These are phyloP conservation scores for Aechmea fasciata DNA, from an alignment of 176 grass and related monocot species.

Conservation along the genomic window DNA sequence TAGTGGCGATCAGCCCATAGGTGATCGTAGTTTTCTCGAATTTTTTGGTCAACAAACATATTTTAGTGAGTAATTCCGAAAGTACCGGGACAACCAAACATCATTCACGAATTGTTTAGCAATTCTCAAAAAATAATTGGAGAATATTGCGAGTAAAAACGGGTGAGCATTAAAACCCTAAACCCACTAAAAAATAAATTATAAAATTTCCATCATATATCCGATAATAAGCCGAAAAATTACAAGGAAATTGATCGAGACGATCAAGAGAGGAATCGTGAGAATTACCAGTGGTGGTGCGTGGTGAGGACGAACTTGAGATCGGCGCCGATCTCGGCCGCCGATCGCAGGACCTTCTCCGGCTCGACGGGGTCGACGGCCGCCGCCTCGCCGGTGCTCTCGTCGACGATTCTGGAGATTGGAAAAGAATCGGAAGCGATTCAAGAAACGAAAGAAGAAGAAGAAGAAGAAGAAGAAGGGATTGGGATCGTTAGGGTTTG, in stretches of 20 bases:
- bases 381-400: conserved; percentile 62
- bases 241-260: neutral
- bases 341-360: conserved; percentile 53
- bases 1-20: no score
- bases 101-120: no score
- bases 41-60: no score
- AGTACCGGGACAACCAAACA: no score
- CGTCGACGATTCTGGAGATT: conserved; percentile 60
- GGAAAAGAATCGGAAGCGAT: neutral
- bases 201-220: neutral
- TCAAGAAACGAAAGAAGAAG: neutral
- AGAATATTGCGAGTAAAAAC: neutral
- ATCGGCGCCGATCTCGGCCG: conserved; percentile 48
- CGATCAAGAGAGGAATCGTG: neutral
- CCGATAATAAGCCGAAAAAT: neutral
- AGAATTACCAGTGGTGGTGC: conserved; percentile 65
- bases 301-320: conserved; percentile 70
- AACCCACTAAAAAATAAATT: neutral
- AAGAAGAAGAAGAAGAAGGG: neutral
- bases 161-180: neutral
- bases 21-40: no score
- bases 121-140: no score
- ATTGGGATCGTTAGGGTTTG: neutral
- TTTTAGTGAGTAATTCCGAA: no score
- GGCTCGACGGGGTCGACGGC: conserved; percentile 84